A percentile compares a stretch with the other conserved stretches of the same genome.
Evolutionary conservation across 2,329 filamentous ascomycete genomes (phyloP).

Genomic region (Aspergillus pseudonomiae): DNA sequence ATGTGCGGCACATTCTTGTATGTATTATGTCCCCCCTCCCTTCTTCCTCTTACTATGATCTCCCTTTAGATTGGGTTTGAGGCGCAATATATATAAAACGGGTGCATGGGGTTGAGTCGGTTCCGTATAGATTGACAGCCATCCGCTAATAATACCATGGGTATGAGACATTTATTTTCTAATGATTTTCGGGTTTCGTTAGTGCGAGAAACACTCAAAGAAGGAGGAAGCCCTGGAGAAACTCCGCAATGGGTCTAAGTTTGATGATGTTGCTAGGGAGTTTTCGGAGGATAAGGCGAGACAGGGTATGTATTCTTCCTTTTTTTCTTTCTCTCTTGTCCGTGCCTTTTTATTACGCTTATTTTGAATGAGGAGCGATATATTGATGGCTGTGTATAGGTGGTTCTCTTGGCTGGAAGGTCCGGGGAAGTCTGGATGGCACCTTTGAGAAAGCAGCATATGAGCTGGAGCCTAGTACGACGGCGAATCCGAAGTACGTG

Average conservation of each 20-base stretch:
- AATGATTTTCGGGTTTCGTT: not conserved
- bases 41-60: constrained; percentile 1
- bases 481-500: constrained; percentile 61
- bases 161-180: not conserved
- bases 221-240: constrained; percentile 68
- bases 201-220: constrained; percentile 66
- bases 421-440: constrained; percentile 57
- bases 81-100: constrained; percentile 2
- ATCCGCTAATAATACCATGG: not conserved
- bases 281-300: constrained; percentile 68
- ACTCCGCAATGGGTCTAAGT: constrained; percentile 61
- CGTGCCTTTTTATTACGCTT: not conserved
- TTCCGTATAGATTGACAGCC: not conserved
- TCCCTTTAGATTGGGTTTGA: not conserved
- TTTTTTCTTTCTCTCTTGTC: not conserved
- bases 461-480: constrained; percentile 63
- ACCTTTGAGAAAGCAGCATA: constrained; percentile 66
- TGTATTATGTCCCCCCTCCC: constrained; percentile 18
- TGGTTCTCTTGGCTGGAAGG: constrained; percentile 66
- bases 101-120: not conserved
- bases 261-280: constrained; percentile 66
- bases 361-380: not conserved
- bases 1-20: constrained; percentile 66
- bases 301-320: constrained; percentile 46
- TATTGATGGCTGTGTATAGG: constrained; percentile 41